Conservation (phyloP, 2,329 filamentous ascomycete genomes). For the Monosporascus sp. region DNA sequence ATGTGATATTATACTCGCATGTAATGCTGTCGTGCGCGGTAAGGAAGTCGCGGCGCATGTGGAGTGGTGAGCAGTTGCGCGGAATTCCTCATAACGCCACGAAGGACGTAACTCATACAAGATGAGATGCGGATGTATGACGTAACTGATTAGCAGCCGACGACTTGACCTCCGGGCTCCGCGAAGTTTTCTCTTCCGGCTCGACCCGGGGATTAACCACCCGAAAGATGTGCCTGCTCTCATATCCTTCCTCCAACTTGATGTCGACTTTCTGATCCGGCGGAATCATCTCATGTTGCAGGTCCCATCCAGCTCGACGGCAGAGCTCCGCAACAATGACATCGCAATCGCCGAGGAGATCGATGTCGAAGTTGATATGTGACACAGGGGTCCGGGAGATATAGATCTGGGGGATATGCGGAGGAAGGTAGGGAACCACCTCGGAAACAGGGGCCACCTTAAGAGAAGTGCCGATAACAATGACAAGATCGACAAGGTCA, state of each 20-base stretch:
- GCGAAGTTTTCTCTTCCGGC: too few species aligned
- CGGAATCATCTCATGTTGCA: slow-evolving; percentile 81
- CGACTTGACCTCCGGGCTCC: too few species aligned
- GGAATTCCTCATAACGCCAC: too few species aligned
- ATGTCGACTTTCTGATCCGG: slow-evolving; percentile 58
- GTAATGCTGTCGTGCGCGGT: too few species aligned
- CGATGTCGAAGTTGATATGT: slow-evolving; percentile 94
- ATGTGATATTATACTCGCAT: too few species aligned
- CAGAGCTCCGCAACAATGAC: slow-evolving; percentile 84
- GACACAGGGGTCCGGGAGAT: slow-evolving; percentile 78
- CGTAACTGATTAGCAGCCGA: too few species aligned
- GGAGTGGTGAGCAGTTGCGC: too few species aligned
- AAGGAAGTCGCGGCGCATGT: too few species aligned
- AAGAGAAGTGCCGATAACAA: slow-evolving; percentile 93
- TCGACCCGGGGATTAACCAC: slow-evolving; percentile 7
- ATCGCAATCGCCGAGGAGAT: slow-evolving; percentile 93
- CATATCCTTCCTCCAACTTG: slow-evolving; percentile 39
- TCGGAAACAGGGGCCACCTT: slow-evolving; percentile 95
- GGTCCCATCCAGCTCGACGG: slow-evolving; percentile 71
- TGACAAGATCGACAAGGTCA: slow-evolving; percentile 76
- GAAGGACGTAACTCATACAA: too few species aligned
- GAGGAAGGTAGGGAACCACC: slow-evolving; percentile 74
- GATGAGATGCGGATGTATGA: too few species aligned
- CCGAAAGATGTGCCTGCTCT: slow-evolving; percentile 40
- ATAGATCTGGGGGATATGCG: slow-evolving; percentile 83